phyloP scores from a whole-genome alignment of 768 basidiomycete genomes.

The Cystobasidium ongulense region DNA sequence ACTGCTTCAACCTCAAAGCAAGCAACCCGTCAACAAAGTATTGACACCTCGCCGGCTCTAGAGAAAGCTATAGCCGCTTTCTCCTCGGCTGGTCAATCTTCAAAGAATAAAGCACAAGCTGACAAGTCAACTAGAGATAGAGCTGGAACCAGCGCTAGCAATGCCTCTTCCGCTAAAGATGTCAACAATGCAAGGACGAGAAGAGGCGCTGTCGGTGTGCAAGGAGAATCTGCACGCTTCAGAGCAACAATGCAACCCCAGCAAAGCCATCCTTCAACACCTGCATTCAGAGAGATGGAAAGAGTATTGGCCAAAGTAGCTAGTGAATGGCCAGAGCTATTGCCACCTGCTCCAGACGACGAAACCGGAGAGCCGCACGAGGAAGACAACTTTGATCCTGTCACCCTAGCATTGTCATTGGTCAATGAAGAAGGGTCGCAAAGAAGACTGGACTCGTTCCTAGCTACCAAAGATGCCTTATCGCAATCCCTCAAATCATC shows the following conservation, averaged over 20 bases:
- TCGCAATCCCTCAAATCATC: constrained; percentile 75
- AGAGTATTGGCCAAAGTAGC: constrained; percentile 32
- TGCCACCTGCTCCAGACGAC: constrained; percentile 25
- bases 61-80: constrained; percentile 20
- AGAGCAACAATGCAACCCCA: constrained; percentile 9
- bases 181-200: neutral
- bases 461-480: constrained; percentile 64
- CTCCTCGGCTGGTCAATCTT: neutral
- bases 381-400: constrained; percentile 70
- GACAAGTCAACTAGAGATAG: neutral
- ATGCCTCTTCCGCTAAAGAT: neutral
- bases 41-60: constrained; percentile 11
- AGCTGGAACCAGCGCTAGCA: neutral
- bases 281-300: constrained; percentile 41
- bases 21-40: neutral
- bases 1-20: constrained; percentile 3
- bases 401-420: constrained; percentile 81
- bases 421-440: constrained; percentile 71
- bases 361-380: constrained; percentile 19
- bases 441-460: constrained; percentile 48
- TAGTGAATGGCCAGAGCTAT: constrained; percentile 37
- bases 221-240: constrained; percentile 33
- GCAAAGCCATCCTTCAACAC: constrained; percentile 35
- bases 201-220: constrained; percentile 26
- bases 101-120: neutral